Percentiles rank a stretch among this genome's conserved stretches.
Conservation (phyloP, 1,284 basidiomycete species). For the Cutaneotrichosporon cutaneum region DNA sequence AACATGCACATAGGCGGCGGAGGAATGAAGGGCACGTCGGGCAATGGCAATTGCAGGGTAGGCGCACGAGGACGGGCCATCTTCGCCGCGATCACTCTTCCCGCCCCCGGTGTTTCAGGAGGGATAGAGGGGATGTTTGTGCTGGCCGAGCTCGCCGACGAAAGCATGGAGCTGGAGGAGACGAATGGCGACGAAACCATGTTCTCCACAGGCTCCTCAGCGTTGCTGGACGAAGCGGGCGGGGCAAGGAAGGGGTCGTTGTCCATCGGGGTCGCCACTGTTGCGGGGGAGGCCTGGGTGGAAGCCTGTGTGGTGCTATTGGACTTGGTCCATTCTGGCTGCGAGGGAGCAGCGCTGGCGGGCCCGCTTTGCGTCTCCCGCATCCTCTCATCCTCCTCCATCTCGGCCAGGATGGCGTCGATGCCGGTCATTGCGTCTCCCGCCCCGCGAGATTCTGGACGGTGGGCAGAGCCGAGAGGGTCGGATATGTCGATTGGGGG, state of each 20-base stretch:
- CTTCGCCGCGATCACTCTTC: neutral
- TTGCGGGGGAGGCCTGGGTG: neutral
- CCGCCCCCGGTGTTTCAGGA: neutral
- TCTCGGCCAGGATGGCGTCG: slow-evolving; percentile 42
- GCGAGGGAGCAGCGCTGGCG: neutral
- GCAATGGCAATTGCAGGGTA: slow-evolving; percentile 34
- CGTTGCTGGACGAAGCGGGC: neutral
- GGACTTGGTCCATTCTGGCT: slow-evolving; percentile 2
- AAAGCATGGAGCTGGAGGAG: slow-evolving; percentile 15
- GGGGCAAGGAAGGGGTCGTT: neutral
- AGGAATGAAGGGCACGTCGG: slow-evolving; percentile 40
- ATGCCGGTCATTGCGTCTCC: slow-evolving; percentile 28
- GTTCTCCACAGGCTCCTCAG: slow-evolving; percentile 9
- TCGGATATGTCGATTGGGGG: slow-evolving; percentile 23
- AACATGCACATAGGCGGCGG: slow-evolving; percentile 53
- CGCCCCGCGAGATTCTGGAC: slow-evolving; percentile 5
- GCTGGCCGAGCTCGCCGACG: slow-evolving; percentile 14
- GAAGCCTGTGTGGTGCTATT: neutral
- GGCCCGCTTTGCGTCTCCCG: slow-evolving; percentile 18
- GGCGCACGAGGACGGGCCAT: neutral
- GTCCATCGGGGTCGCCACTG: neutral
- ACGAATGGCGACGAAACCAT: slow-evolving; percentile 24
- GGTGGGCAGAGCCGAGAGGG: slow-evolving; percentile 9
- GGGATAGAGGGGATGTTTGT: slow-evolving; percentile 11
- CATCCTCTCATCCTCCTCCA: slow-evolving; percentile 41